These are phyloP conservation scores for Solanum piurae DNA, from an alignment of 257 asterid species.

Conservation along the genomic window DNA sequence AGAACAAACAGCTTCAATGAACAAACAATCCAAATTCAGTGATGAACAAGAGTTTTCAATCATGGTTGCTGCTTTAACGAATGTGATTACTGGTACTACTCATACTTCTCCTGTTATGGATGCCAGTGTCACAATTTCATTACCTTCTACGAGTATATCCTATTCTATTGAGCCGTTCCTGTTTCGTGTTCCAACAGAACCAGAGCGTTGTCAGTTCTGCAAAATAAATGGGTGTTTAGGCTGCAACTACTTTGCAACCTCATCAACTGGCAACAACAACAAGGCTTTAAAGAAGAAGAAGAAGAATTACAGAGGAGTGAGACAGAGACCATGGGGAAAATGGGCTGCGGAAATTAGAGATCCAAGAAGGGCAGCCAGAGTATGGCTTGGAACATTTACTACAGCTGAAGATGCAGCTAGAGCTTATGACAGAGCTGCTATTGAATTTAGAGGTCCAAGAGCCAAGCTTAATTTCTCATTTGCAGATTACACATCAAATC, in stretches of 20 bases:
- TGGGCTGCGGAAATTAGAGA: constrained; percentile 92
- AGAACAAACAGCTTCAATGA: not conserved
- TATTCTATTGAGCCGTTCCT: not conserved
- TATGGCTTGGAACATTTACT: constrained; percentile 83
- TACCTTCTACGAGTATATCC: not conserved
- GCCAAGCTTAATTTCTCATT: constrained; percentile 76
- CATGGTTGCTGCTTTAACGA: constrained; percentile 54
- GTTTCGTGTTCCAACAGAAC: constrained; percentile 14
- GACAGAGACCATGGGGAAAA: constrained; percentile 95
- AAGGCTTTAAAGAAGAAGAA: constrained; percentile 26
- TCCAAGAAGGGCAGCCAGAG: constrained; percentile 67
- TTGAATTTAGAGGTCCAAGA: constrained; percentile 74
- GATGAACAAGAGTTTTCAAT: constrained; percentile 47
- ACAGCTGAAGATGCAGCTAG: constrained; percentile 75
- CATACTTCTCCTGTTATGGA: not conserved
- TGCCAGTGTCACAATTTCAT: not conserved
- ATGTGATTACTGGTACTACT: constrained; percentile 37
- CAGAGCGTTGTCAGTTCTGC: constrained; percentile 45
- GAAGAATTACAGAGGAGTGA: constrained; percentile 79
- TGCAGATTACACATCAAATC: constrained; percentile 31
- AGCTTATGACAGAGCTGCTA: constrained; percentile 74
- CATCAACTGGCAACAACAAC: not conserved
- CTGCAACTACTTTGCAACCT: constrained; percentile 41
- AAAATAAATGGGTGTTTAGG: constrained; percentile 58
- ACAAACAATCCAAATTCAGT: constrained; percentile 5